phyloP scores from a whole-genome alignment of 2,329 filamentous ascomycete species.

The Fusarium haematococcum region DNA sequence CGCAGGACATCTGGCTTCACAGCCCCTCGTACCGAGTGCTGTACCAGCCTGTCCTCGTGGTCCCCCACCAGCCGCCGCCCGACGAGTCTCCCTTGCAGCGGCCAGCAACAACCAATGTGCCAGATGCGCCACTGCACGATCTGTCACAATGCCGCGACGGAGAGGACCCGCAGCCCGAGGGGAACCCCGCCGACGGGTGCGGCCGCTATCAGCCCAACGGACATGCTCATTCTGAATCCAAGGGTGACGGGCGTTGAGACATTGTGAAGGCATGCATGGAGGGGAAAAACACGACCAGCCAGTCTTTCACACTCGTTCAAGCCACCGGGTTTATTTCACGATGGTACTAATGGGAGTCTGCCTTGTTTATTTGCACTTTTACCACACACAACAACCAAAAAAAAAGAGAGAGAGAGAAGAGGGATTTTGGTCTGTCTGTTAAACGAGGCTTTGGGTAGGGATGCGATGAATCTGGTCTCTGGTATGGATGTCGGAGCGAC shows the following conservation, averaged over 20 bases:
- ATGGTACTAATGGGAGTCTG: neutral
- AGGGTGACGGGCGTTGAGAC: neutral
- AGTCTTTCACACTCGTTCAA: neutral
- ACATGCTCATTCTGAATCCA: neutral
- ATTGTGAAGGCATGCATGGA: neutral
- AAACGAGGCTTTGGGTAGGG: neutral
- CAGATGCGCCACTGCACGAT: slow-evolving; percentile 1
- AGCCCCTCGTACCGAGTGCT: slow-evolving; percentile 16
- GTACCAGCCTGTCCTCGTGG: slow-evolving; percentile 25
- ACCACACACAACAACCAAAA: neutral
- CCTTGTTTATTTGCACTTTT: neutral
- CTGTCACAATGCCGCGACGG: neutral
- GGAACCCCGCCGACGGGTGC: neutral
- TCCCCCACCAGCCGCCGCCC: neutral
- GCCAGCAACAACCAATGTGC: neutral
- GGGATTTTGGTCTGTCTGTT: neutral
- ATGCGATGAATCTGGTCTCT: neutral
- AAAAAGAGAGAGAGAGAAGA: neutral
- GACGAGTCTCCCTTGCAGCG: slow-evolving; percentile 1
- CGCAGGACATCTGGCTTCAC: slow-evolving; percentile 35
- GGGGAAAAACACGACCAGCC: neutral
- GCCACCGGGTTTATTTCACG: neutral
- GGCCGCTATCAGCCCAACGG: neutral
- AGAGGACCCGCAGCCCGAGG: neutral
- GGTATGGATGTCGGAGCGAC: neutral